Evolutionary conservation across 768 basidiomycete species (phyloP).

Genomic region (Amanita brunnescens): DNA sequence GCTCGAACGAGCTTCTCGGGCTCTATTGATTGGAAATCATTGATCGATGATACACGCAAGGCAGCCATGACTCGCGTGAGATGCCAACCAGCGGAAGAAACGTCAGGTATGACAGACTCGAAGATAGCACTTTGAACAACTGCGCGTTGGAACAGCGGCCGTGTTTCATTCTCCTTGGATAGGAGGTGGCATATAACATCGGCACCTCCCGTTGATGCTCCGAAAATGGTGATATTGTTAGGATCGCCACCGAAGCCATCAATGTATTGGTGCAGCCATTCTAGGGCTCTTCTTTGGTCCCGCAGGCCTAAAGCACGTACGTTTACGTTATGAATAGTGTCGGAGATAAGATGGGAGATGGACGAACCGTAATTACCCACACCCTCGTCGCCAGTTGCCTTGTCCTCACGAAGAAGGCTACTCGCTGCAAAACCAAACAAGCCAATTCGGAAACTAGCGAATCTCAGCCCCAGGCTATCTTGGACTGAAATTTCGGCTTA

Average conservation of each 20-base stretch:
- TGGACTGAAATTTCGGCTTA: conserved; percentile 23
- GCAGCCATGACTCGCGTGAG: conserved; percentile 55
- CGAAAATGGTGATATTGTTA: conserved; percentile 44
- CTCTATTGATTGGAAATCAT: conserved; percentile 53
- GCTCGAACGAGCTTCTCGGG: conserved; percentile 48
- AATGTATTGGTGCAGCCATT: conserved; percentile 57
- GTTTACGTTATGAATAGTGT: conserved; percentile 8
- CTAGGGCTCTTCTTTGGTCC: conserved; percentile 55
- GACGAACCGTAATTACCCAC: conserved; percentile 69
- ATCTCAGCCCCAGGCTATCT: background rate
- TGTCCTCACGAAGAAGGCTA: conserved; percentile 54
- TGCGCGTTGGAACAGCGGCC: conserved; percentile 62
- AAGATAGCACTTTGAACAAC: conserved; percentile 68
- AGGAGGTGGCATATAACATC: conserved; percentile 57
- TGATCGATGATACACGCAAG: conserved; percentile 44
- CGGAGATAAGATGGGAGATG: background rate
- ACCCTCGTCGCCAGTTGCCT: conserved; percentile 53
- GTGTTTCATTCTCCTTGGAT: conserved; percentile 49
- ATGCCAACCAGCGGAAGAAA: conserved; percentile 55
- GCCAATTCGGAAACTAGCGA: conserved; percentile 62
- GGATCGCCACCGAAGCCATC: conserved; percentile 62
- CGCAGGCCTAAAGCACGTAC: conserved; percentile 36
- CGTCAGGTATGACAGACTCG: conserved; percentile 52
- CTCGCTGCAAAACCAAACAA: conserved; percentile 71
- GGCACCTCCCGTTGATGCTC: conserved; percentile 42